Evolutionary conservation across 306 rosid species (phyloP), one percentile per base, ranked within the genome.

Genomic region (Prunus mira): DNA sequence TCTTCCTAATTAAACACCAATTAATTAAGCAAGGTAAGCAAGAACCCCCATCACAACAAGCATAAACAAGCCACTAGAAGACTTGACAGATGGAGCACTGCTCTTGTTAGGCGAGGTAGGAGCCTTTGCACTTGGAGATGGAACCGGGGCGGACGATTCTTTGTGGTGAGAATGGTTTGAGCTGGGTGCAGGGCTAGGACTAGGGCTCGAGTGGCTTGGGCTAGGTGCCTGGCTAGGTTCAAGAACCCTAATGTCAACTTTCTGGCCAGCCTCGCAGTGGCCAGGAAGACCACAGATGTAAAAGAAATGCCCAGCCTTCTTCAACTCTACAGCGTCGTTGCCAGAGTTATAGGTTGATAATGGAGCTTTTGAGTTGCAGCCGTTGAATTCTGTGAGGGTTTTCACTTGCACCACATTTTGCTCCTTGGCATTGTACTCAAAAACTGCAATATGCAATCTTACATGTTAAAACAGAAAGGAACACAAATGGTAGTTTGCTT

Each of bases 251-350:
- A 86, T 49, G 56, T 86, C 79, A 30, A 86, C 70, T 24, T 86
- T 86, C 67, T 73, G 78, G 19, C 89, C 84, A 17, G 69, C 56
- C 18, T 18, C 18, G 55, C 86, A 86, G 52, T 80, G 86, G 3
- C 81, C 83, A 3, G 30, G 69, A 49, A 54, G 62, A 69, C 86
- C 80, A 34, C 84, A 82, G 50, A 85, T 69, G 79, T 63, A 85
- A 76, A 71, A 85, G 49, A 47, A 61, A 69, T 80, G 70, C 15
- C 82, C 81, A 19, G 70, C 34, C 2, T 50, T 55, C 18, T 68
- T 47, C 3, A 85, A 50, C 25, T 7, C 1, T 46, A 85, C 55
- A 14, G 47, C 18, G 46, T 81, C 88, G 4, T 60, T 15, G 20
- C 84, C 88, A 46, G 84, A 52, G 50, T 9, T 62, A 17, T 47